These are phyloP conservation scores for Fraxinus nigra DNA, from an alignment of 305 asterid genomes.

Conservation along the genomic window DNA sequence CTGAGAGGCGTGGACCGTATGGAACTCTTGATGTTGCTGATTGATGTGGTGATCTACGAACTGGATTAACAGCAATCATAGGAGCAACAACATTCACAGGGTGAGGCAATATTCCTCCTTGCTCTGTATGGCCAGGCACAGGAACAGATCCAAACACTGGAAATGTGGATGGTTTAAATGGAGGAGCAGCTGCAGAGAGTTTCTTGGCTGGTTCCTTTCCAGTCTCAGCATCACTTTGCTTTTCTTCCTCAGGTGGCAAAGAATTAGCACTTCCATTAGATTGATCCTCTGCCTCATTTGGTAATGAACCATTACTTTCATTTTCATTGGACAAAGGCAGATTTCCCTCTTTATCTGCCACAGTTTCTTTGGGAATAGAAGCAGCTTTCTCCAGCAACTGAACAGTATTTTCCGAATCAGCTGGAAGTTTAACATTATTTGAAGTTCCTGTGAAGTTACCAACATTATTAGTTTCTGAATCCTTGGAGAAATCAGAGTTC, in stretches of 20 bases:
- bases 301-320: constrained; percentile 26
- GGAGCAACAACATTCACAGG: constrained; percentile 68
- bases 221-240: constrained; percentile 49
- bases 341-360: constrained; percentile 27
- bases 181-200: constrained; percentile 91
- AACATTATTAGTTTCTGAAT: constrained; percentile 28
- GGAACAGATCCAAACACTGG: constrained; percentile 69
- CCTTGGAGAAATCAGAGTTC: constrained; percentile 32
- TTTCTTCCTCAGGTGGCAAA: constrained; percentile 48
- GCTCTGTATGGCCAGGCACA: constrained; percentile 59
- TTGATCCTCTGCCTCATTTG: constrained; percentile 39
- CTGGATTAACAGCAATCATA: constrained; percentile 57
- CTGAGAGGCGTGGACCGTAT: constrained; percentile 87
- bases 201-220: constrained; percentile 70
- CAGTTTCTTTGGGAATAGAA: constrained; percentile 21
- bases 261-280: constrained; percentile 18
- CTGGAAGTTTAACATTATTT: constrained; percentile 22
- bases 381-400: constrained; percentile 33
- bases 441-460: constrained; percentile 24
- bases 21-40: constrained; percentile 91
- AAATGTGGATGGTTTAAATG: constrained; percentile 63
- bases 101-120: constrained; percentile 80
- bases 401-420: constrained; percentile 27
- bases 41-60: constrained; percentile 77
- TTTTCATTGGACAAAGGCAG: constrained; percentile 24